phyloP scores from a whole-genome alignment of 1,284 basidiomycete genomes.

The Trametes versicolor region DNA sequence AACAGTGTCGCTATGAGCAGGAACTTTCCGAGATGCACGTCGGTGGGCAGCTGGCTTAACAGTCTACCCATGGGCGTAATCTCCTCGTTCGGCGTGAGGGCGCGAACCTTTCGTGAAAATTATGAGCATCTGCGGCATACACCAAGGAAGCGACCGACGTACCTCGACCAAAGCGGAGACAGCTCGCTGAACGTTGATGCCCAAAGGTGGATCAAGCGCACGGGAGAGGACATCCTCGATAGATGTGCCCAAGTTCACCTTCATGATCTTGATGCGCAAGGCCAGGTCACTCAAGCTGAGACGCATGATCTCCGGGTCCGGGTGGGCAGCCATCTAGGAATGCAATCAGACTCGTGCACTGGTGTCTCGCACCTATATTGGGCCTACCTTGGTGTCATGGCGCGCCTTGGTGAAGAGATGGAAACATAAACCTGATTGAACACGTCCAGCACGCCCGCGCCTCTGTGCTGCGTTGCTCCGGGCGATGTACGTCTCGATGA shows the following conservation, averaged over 20 bases:
- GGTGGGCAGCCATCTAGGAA: constrained; percentile 86
- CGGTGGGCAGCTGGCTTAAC: constrained; percentile 93
- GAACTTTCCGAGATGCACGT: constrained; percentile 97
- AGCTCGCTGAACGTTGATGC: constrained; percentile 92
- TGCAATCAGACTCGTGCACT: not conserved
- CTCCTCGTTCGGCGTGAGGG: constrained; percentile 87
- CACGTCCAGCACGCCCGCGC: constrained; percentile 92
- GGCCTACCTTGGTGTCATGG: constrained; percentile 76
- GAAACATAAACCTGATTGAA: constrained; percentile 92
- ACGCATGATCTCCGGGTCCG: constrained; percentile 95
- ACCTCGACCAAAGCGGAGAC: constrained; percentile 93
- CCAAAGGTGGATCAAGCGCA: constrained; percentile 91
- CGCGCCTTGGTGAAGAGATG: constrained; percentile 94
- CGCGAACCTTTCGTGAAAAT: constrained; percentile 70
- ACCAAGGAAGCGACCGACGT: constrained; percentile 32
- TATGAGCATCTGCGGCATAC: not conserved
- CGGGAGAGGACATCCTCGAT: constrained; percentile 92
- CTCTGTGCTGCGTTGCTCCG: constrained; percentile 95
- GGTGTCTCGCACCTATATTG: constrained; percentile 29
- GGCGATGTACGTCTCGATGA: constrained; percentile 94
- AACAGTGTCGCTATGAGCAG: constrained; percentile 89
- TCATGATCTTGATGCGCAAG: constrained; percentile 97
- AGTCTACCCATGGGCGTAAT: constrained; percentile 96
- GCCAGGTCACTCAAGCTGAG: constrained; percentile 95
- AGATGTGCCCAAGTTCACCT: constrained; percentile 85